These are phyloP conservation scores for Colletotrichum incanum DNA, from an alignment of 2,329 filamentous ascomycete species.

Conservation along the genomic window DNA sequence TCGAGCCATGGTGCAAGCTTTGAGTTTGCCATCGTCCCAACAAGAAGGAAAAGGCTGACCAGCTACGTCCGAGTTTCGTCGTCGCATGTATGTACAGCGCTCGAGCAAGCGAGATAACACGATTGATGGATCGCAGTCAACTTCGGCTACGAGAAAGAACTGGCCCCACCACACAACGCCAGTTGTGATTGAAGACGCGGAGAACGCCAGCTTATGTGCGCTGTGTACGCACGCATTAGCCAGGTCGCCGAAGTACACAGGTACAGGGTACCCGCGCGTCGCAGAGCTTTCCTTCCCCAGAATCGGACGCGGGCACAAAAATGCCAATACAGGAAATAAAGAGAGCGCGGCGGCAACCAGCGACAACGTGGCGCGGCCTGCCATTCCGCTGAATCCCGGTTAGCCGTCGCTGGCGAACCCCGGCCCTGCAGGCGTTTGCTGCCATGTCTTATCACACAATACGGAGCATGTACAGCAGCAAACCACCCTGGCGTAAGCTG, in stretches of 20 bases:
- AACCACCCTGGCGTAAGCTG: background rate
- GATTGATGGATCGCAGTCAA: conserved; percentile 18
- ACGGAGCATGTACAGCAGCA: background rate
- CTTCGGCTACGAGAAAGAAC: conserved; percentile 4
- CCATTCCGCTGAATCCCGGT: conserved; percentile 8
- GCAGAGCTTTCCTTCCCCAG: conserved; percentile 8
- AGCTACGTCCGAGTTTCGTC: conserved; percentile 4
- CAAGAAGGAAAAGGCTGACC: background rate
- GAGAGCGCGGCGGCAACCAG: background rate
- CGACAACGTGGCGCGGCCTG: background rate
- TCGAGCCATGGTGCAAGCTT: background rate
- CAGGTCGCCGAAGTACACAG: background rate
- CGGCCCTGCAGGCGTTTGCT: conserved; percentile 4
- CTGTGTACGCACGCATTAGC: background rate
- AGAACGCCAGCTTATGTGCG: background rate
- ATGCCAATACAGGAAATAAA: conserved; percentile 11
- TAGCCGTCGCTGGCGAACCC: background rate
- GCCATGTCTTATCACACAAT: background rate
- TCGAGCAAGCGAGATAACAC: conserved; percentile 23
- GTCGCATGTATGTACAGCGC: background rate
- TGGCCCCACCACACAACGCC: background rate
- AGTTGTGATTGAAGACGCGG: background rate
- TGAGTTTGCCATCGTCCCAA: background rate
- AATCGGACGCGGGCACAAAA: background rate
- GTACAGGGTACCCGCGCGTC: background rate